phyloP scores from a whole-genome alignment of 176 grass and related monocot genomes.

The Rhynchospora tenuis region DNA sequence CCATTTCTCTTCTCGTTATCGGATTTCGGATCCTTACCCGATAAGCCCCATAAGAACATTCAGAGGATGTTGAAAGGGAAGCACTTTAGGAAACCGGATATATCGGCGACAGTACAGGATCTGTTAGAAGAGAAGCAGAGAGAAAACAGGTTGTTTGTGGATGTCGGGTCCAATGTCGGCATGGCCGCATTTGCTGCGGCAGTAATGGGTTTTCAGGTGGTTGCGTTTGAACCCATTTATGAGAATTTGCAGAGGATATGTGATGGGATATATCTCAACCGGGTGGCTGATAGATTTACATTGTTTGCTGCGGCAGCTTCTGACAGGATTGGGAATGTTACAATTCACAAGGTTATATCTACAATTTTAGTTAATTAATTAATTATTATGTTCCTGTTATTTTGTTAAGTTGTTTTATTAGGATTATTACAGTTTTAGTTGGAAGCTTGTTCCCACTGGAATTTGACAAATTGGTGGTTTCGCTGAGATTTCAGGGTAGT shows the following conservation, averaged over 20 bases:
- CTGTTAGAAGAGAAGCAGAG: constrained; percentile 39
- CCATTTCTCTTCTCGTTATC: constrained; percentile 85
- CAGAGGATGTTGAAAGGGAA: constrained; percentile 73
- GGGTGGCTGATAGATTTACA: constrained; percentile 40
- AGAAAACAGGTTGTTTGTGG: constrained; percentile 46
- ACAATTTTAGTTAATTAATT: not conserved
- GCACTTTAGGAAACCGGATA: constrained; percentile 77
- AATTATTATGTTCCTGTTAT: not conserved
- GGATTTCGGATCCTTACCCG: constrained; percentile 66
- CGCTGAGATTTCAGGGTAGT: no score
- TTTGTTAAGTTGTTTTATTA: not conserved
- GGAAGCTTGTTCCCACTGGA: not conserved
- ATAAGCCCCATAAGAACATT: constrained; percentile 79
- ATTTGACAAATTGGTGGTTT: no score
- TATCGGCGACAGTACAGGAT: constrained; percentile 63
- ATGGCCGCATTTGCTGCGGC: constrained; percentile 85
- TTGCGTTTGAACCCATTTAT: constrained; percentile 76
- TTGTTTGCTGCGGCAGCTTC: constrained; percentile 55
- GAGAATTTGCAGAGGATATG: constrained; percentile 89
- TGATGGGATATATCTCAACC: constrained; percentile 64
- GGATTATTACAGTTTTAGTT: not conserved
- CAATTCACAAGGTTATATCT: constrained; percentile 23
- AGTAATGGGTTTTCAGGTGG: constrained; percentile 74
- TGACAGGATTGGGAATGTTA: constrained; percentile 70
- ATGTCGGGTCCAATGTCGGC: constrained; percentile 83